Base-by-base conservation (phyloP, 2,329 filamentous ascomycete species). In the Eurotiales sp. region DNA sequence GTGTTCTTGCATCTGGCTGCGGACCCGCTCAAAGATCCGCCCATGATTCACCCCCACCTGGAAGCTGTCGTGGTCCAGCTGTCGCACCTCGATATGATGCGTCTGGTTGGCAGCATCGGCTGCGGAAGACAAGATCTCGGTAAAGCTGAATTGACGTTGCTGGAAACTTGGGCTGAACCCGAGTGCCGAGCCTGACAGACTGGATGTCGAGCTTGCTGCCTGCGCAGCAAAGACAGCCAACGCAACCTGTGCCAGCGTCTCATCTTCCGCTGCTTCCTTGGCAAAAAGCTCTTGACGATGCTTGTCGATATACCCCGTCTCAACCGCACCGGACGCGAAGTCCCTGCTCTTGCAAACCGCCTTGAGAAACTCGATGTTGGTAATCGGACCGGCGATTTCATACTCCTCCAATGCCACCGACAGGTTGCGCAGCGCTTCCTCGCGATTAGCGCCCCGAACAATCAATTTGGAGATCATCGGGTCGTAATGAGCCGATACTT, bases 381-480 rank as follows among this genome's bases (percentile, higher is more conserved):
- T 99, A 64, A 88, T 86, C 7, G 95, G 82, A 0, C 93, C 93
- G 2, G 92, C 93, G 10, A 99, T 85, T 70, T 99, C 90, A 65
- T 97, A 99, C 43, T 89, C 81, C 58, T 89, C 86, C 10, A 99
- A 75, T 0, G 93, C 91, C 3, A 85, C 77, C 32, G 84, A 83
- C 53, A 99, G 78, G 68, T 89, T 95, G 53, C 88, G 84, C 45
- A 99, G 86, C 3, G 91, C 89, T 22, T 87, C 86, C 65, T 87
- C 81, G 54, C 93, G 81, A 51, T 86, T 86, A 14, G 83, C 80
- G 0, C 88, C 93, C 52, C 88, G 83, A 5, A 97, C 90, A 60
- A 99, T 99, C 47, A 99, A 81, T 73, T 99, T 99, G 40, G 93
- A 89, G 59, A 99, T 96, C 93, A 99, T 99, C 23, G 93, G 93